Base-by-base conservation (phyloP, 345 rosid genomes). In the Citropsis articulata region DNA sequence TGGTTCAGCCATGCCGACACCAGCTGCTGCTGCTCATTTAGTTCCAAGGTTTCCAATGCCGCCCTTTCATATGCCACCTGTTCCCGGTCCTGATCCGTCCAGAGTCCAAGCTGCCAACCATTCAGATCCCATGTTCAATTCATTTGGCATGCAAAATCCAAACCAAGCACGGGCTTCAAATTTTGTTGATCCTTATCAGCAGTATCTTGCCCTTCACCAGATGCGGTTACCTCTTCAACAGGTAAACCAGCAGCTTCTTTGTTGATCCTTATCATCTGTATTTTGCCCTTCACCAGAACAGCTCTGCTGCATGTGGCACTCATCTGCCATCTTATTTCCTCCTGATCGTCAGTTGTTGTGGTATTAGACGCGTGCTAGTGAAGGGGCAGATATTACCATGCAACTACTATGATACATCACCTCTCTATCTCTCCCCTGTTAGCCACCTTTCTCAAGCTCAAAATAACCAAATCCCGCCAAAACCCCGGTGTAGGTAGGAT, bases 141-240 rank as follows among this genome's bases (percentile, higher is more conserved):
- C 92, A 55, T 68, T 79, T 75, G 79, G 81, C 78, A 77, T 79
- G 80, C 93, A 86, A 74, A 85, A 80, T 69, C 78, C 82, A 24
- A 84, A 81, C 78, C 91, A 80, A 59, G 83, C 88, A 33, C 78
- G 81, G 69, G 28, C 82, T 14, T 83, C 88, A 5, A 82, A 71
- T 80, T 93, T 87, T 50, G 78, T 79, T 10, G 90, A 95, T 86
- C 94, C 94, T 64, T 92, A 88, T 81, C 96, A 88, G 75, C 97
- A 89, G 77, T 93, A 82, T 73, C 80, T 87, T 48, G 82, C 84
- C 75, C 86, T 88, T 70, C 91, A 84, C 60, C 93, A 83, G 25
- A 78, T 86, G 87, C 98, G 88, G 57, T 50, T 85, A 62, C 91
- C 88, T 64, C 83, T 40, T 76, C 81, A 79, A 75, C 96, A 89